Percentiles rank a stretch among this genome's conserved stretches.
phyloP scores from a whole-genome alignment of 495 filamentous ascomycete species.

The Cryomyces minteri region DNA sequence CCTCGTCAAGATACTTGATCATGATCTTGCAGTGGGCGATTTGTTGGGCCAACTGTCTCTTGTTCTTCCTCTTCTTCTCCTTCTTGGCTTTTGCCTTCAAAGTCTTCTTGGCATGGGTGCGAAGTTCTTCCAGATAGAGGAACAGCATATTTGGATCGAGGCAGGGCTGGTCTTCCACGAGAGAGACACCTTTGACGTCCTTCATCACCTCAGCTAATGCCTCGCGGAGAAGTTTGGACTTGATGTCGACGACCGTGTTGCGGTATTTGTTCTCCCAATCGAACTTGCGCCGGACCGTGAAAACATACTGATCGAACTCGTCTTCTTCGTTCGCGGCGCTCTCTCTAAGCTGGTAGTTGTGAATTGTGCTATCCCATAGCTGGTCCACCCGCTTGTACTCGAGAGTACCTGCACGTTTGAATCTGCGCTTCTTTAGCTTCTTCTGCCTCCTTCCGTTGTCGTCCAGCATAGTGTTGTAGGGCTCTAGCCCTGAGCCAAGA shows the following conservation, averaged over 20 bases:
- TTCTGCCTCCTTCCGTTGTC: conserved; percentile 1
- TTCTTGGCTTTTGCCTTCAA: conserved; percentile 43
- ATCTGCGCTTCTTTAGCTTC: conserved; percentile 5
- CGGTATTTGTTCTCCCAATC: conserved; percentile 78
- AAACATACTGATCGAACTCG: conserved; percentile 72
- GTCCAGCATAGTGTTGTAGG: background rate
- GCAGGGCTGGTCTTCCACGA: conserved; percentile 60
- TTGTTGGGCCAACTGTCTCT: conserved; percentile 34
- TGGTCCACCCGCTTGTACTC: conserved; percentile 82
- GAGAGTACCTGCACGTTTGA: conserved; percentile 35
- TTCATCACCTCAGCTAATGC: conserved; percentile 60
- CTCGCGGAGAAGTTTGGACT: conserved; percentile 61
- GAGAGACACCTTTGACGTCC: conserved; percentile 59
- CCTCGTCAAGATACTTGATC: conserved; percentile 62
- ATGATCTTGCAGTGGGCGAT: conserved; percentile 57
- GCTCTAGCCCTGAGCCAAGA: background rate
- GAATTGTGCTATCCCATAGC: conserved; percentile 38
- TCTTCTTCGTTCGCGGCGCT: conserved; percentile 56
- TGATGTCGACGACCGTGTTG: conserved; percentile 67
- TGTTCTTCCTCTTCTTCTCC: conserved; percentile 44
- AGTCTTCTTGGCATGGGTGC: conserved; percentile 40
- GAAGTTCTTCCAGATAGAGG: conserved; percentile 65
- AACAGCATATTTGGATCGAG: conserved; percentile 77
- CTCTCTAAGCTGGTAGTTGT: conserved; percentile 70
- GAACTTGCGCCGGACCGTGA: conserved; percentile 72